Evolutionary conservation across 164 flowering plant genomes (phyloP).

Genomic region (Vitis amurensis): DNA sequence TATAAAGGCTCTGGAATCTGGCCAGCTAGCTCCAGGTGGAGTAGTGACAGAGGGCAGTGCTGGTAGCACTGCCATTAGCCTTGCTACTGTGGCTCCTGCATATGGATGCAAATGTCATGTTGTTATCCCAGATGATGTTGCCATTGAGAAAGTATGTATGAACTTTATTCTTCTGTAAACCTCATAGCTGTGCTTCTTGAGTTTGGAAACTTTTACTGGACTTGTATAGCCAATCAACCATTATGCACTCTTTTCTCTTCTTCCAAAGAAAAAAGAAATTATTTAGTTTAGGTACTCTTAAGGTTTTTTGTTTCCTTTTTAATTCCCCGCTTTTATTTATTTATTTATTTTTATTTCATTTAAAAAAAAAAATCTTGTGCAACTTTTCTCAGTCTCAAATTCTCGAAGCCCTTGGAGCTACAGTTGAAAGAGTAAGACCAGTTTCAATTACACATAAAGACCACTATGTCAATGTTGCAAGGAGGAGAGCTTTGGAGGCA

Average conservation of each 20-base stretch:
- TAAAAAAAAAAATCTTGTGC: not conserved
- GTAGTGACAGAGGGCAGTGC: slow-evolving; percentile 95
- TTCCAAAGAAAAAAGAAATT: too few relatives aligned
- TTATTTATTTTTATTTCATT: too few relatives aligned
- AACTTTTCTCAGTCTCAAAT: slow-evolving; percentile 70
- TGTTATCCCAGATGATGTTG: slow-evolving; percentile 98
- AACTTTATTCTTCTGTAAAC: not conserved
- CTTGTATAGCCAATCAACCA: not conserved
- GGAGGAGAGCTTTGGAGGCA: slow-evolving; percentile 82
- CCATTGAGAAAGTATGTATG: slow-evolving; percentile 79
- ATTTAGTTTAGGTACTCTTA: too few relatives aligned
- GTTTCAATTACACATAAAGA: slow-evolving; percentile 93
- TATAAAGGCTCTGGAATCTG: slow-evolving; percentile 78
- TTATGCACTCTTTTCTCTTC: too few relatives aligned
- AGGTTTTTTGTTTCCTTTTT: not conserved
- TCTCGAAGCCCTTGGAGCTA: slow-evolving; percentile 95
- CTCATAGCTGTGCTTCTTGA: not conserved
- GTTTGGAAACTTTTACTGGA: not conserved
- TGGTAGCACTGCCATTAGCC: slow-evolving; percentile 98
- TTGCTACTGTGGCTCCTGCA: slow-evolving; percentile 97
- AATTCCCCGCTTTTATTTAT: not conserved
- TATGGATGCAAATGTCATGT: slow-evolving; percentile 98
- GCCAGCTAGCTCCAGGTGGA: slow-evolving; percentile 71
- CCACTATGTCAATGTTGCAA: slow-evolving; percentile 88
- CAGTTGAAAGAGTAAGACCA: slow-evolving; percentile 94